Percentiles rank a stretch among this genome's conserved stretches.
Evolutionary conservation across 352 stramenopile species (phyloP).

Genomic region (Globisporangium parvum): DNA sequence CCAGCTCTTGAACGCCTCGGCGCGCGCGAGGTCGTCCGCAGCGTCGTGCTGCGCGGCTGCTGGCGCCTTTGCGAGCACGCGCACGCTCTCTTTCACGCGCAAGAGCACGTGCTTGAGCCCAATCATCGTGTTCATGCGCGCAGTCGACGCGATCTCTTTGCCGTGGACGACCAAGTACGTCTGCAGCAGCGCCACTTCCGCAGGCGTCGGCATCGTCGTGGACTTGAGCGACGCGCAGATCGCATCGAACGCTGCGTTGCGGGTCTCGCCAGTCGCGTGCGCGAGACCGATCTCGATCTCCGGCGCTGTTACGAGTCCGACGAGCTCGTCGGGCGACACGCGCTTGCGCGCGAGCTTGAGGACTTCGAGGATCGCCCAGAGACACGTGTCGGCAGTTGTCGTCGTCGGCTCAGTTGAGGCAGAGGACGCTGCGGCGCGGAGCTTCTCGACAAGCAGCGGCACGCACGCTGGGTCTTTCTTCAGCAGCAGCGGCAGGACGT

Average conservation of each 20-base stretch:
- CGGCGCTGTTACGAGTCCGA: constrained; percentile 28
- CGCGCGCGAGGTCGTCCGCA: constrained; percentile 23
- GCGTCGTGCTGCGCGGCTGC: not conserved
- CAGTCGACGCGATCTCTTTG: constrained; percentile 63
- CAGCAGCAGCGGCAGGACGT: constrained; percentile 64
- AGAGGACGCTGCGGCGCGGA: constrained; percentile 20
- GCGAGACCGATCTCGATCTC: constrained; percentile 56
- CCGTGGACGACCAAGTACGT: constrained; percentile 59
- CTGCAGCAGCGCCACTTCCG: constrained; percentile 59
- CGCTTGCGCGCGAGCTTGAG: constrained; percentile 76
- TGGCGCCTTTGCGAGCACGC: constrained; percentile 25
- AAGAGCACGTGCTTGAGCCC: constrained; percentile 73
- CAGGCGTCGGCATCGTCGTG: constrained; percentile 51
- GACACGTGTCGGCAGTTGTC: constrained; percentile 24
- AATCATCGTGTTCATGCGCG: constrained; percentile 68
- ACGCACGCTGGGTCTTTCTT: constrained; percentile 65
- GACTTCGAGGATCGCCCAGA: constrained; percentile 76
- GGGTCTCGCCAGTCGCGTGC: constrained; percentile 51
- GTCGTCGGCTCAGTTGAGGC: not conserved
- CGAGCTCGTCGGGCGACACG: constrained; percentile 51
- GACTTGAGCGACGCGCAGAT: constrained; percentile 77
- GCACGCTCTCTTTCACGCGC: constrained; percentile 62
- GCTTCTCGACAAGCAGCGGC: constrained; percentile 32
- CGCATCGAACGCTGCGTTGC: constrained; percentile 69
- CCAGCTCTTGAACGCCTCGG: constrained; percentile 55